Evolutionary conservation across 495 filamentous ascomycete genomes (phyloP), one percentile per base, ranked within the genome.

Genomic region (Jackrogersella multiformis): DNA sequence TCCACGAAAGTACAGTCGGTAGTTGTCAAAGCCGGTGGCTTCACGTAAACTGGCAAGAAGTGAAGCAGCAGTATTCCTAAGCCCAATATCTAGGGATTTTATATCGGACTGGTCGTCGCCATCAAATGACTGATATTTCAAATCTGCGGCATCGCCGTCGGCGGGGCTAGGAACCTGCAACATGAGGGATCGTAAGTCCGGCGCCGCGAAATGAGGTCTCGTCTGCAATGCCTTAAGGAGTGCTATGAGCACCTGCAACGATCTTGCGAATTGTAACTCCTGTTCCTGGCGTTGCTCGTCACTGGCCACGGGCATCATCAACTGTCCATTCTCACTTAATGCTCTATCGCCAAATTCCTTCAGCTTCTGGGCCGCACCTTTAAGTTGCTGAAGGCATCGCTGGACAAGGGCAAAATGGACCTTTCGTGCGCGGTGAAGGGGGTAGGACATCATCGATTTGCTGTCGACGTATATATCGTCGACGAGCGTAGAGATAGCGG

Each of bases 361-460:
- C 65, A 94, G 64, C 42, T 79, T 85, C 13, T 80, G 75, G 9
- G 90, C 91, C n/a, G 91, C 88, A 1, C 81, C 79, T 34, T 86
- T 89, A 7, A 97, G 81, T 71, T 95, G 90, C 13, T 83, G 77
- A 9, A 96, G 83, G 68, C 93, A 97, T 46, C 91, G 87, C 64
- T 90, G 82, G 15, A 92, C 91, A 10, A 97, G 81, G 8, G 84
- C 82, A 57, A 94, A 81, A 75, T 97, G 93, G n/a, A 94, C 90
- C 68, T 73, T 78, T 20, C 78, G 74, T 23, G 79, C 78, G 16
- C 78, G 78, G n/a, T 79, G 74, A 16, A 78, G 78, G 7, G 79
- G 72, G 44, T 84, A 76, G 0, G 75, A 72, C 34, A 76, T 51
- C 18, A 85, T 83, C 5, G 77, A 74, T 13, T 70, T 60, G 67